Base-by-base conservation (phyloP, 1,284 basidiomycete genomes). In the Cutaneotrichosporon sp. region DNA sequence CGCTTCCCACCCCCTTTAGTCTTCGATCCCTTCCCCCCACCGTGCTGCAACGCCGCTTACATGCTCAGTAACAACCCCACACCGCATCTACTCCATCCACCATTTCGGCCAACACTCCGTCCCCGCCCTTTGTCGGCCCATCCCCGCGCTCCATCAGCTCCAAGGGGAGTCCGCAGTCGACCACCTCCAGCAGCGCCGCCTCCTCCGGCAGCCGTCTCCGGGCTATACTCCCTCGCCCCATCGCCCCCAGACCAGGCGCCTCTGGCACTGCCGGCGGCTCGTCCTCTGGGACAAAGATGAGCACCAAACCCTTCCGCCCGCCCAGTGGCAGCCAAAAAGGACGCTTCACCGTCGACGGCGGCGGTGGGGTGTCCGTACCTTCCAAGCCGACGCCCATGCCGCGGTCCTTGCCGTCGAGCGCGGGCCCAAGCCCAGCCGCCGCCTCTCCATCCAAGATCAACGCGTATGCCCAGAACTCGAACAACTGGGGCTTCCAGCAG, bases 321-420 rank as follows among this genome's bases (percentile, higher is more conserved):
- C 55, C 66, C 3, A 58, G 66, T 18, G 69, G 75, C 7, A 65
- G 67, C 33, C 75, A 75, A 64, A 77, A 77, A 66, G 77, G 76
- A 3, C 71, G 75, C 13, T 79, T 79, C 64, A 78, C 77, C 7
- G 75, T 78, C 45, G 77, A 79, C 63, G 67, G 68, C 27, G 77
- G 76, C 22, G 74, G 72, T 4, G 54, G 31, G 13, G 14, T 9
- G 18, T 45, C 29, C 5, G 31, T 31, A 9, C 16, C 29, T 1
- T n/a, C 47, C 24, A 47, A 47, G 25, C 18, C 25, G 5, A 38
- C 34, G 6, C 29, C 51, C 9, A 53, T 53, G 51, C 51, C 33
- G 11, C 51, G 51, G 33, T 22, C 33, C 5, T 4, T 53, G 34
- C 51, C 51, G 33, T 36, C 33, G 8, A 47, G 54, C 22, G 29